These are phyloP conservation scores for Porogramme epimiltina DNA, from an alignment of 1,284 basidiomycete genomes.

Conservation along the genomic window DNA sequence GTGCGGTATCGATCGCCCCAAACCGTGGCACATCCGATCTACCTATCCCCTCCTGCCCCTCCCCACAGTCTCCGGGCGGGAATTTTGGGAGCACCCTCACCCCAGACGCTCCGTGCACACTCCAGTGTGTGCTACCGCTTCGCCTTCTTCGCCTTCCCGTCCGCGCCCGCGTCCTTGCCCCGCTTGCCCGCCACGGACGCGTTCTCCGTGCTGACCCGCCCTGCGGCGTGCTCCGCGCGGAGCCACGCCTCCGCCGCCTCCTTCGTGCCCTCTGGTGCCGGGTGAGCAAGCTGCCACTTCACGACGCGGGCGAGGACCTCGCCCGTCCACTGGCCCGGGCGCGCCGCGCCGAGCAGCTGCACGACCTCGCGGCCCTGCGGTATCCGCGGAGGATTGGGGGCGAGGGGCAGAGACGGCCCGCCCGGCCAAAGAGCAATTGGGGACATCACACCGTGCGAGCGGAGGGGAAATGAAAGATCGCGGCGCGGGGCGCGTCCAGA, in stretches of 20 bases:
- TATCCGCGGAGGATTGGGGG: neutral
- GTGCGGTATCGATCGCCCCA: too few relatives aligned
- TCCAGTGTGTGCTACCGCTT: slow-evolving; percentile 27
- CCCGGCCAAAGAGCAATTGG: neutral
- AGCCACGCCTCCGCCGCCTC: slow-evolving; percentile 77
- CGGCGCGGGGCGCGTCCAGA: neutral
- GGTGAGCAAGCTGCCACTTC: slow-evolving; percentile 81
- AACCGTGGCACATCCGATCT: too few relatives aligned
- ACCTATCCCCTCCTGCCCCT: too few relatives aligned
- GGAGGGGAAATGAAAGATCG: neutral
- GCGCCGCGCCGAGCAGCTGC: slow-evolving; percentile 50
- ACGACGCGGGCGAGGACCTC: slow-evolving; percentile 65
- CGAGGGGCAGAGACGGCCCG: neutral
- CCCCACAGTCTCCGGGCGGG: too few relatives aligned
- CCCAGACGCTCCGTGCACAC: too few relatives aligned
- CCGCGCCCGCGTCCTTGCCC: slow-evolving; percentile 31
- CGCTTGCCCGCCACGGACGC: slow-evolving; percentile 17
- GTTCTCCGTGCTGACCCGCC: slow-evolving; percentile 33
- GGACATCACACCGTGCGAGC: neutral
- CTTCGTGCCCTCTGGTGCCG: slow-evolving; percentile 54
- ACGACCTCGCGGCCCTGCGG: slow-evolving; percentile 74
- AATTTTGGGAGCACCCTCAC: too few relatives aligned
- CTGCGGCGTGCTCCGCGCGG: slow-evolving; percentile 48
- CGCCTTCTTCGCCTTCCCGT: slow-evolving; percentile 42
- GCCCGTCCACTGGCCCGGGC: slow-evolving; percentile 72